Conservation (phyloP, 495 filamentous ascomycete genomes). For the Lasiosphaeria hispida region DNA sequence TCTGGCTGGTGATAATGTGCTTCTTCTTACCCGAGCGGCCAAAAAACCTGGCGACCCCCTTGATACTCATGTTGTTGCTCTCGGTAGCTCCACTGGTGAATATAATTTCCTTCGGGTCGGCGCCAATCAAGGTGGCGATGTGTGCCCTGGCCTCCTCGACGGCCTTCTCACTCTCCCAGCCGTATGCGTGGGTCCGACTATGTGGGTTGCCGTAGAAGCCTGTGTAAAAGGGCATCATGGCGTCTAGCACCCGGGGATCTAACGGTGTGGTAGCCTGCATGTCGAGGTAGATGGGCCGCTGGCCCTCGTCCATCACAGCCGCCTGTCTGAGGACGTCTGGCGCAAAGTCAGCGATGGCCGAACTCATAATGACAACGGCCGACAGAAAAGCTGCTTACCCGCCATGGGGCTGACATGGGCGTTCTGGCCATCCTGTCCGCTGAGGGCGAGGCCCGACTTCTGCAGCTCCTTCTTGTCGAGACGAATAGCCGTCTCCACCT, state of each 20-base stretch:
- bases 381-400: conserved; percentile 38
- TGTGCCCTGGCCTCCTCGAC: conserved; percentile 82
- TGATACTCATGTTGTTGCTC: conserved; percentile 99
- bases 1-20: conserved; percentile 95
- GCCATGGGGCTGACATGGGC: conserved; percentile 76
- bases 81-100: conserved; percentile 98
- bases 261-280: conserved; percentile 98
- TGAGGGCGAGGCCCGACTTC: conserved; percentile 62
- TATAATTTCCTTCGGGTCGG: conserved; percentile 96
- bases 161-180: conserved; percentile 96
- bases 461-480: conserved; percentile 80
- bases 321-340: conserved; percentile 84
- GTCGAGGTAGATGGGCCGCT: conserved; percentile 93
- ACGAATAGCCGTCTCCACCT: conserved; percentile 77
- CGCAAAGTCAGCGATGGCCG: conserved; percentile 7
- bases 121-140: conserved; percentile 83
- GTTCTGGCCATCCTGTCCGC: conserved; percentile 52
- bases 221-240: conserved; percentile 93
- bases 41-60: conserved; percentile 95
- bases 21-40: conserved; percentile 91
- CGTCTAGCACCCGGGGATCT: conserved; percentile 90
- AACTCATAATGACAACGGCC: not conserved
- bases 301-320: conserved; percentile 88
- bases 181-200: conserved; percentile 95
- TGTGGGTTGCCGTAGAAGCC: conserved; percentile 97